Base-by-base conservation (phyloP, 2,329 filamentous ascomycete species). In the Ceratocystis harringtonii region DNA sequence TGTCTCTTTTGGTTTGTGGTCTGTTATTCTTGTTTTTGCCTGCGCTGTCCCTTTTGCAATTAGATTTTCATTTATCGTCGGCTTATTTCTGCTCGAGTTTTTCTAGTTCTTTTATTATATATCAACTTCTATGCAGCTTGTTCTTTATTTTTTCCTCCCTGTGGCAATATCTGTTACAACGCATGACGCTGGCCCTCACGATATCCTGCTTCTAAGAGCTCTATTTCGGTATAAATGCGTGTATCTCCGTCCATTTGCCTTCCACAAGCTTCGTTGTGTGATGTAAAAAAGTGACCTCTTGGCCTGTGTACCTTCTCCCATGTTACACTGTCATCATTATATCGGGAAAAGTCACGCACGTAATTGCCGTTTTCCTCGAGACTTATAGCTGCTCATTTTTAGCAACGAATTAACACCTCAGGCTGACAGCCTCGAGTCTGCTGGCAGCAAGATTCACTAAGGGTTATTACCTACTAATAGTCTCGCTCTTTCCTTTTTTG, bases 1-100 rank as follows among this genome's bases (percentile, higher is more conserved):
- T 70, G 71, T 70, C 70, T 71, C 71, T 70, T 69, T 65, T 68
- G 69, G 70, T 72, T 71, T 75, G 72, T 76, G 78, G 79, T 48
- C 10, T 60, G 25, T n/a, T 64, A 10, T 60, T 60, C 1, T 17
- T 50, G 41, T 62, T 30, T n/a, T 22, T 19, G 22, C 22, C n/a
- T 55, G 44, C 44, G 17, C 66, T 66, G 19, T 41, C 65, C 68
- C 60, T 41, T 61, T 66, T 67, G 66, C 50, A 55, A 55, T 55
- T 55, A 55, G 22, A 65, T 64, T 52, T 19, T 62, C 66, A 30
- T 62, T 65, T 44, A 48, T 64, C 67, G 68, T 68, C 68, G 70
- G 67, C 65, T 67, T 68, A 71, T 70, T 68, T 69, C 67, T 70
- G 69, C 63, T 41, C 4, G 2, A 41, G 36, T 41, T 71, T 65